phyloP scores from a whole-genome alignment of 2,329 filamentous ascomycete species.

The Coniochaeta sp. region DNA sequence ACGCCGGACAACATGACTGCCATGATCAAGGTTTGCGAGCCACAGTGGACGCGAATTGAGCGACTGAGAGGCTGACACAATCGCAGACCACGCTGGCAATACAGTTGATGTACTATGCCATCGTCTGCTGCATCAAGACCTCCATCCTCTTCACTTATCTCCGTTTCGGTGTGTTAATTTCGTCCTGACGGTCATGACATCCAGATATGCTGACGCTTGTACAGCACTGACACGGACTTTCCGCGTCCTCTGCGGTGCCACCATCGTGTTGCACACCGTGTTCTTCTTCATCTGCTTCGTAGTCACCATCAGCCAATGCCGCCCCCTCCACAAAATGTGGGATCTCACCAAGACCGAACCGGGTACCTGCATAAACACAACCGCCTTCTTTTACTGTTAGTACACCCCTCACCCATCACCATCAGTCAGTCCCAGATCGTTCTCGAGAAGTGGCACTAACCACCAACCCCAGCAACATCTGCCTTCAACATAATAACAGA shows the following conservation, averaged over 20 bases:
- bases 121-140: conserved; percentile 31
- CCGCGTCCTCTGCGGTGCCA: conserved; percentile 22
- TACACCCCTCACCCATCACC: conserved; percentile 1
- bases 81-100: conserved; percentile 24
- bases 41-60: background rate
- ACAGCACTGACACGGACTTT: conserved; percentile 17
- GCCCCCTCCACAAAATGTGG: conserved; percentile 34
- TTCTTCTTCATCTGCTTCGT: conserved; percentile 33
- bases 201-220: background rate
- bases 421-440: no score
- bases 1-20: conserved; percentile 11
- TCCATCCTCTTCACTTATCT: conserved; percentile 40
- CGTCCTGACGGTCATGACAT: background rate
- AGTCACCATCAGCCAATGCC: conserved; percentile 32
- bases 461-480: conserved; percentile 25
- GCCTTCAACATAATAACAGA: conserved; percentile 40
- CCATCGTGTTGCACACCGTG: conserved; percentile 28
- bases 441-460: background rate
- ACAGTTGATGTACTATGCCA: conserved; percentile 32
- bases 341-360: conserved; percentile 22
- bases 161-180: conserved; percentile 28
- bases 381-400: conserved; percentile 33
- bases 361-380: conserved; percentile 32
- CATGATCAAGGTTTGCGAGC: conserved; percentile 5
- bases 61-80: background rate